phyloP scores from a whole-genome alignment of 129 eudicot genomes.

The Calendula officinalis region DNA sequence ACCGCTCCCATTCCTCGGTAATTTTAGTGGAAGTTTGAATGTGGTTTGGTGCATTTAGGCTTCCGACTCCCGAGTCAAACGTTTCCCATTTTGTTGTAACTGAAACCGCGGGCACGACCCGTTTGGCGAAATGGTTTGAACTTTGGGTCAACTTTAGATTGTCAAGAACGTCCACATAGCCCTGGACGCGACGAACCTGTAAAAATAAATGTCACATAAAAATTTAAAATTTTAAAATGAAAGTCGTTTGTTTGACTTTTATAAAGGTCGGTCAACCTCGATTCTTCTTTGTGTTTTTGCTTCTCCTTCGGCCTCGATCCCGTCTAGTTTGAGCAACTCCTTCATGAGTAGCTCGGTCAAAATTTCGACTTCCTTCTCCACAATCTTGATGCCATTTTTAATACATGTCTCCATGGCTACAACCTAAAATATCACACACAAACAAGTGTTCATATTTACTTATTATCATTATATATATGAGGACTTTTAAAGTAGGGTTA shows the following conservation, averaged over 20 bases:
- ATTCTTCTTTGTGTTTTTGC: conserved; percentile 45
- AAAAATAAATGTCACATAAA: not conserved
- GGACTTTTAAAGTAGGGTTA: not conserved
- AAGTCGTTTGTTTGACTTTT: conserved; percentile 14
- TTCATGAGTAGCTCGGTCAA: conserved; percentile 60
- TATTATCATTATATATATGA: not conserved
- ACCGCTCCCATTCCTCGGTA: conserved; percentile 51
- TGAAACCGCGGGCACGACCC: conserved; percentile 25
- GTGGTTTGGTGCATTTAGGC: conserved; percentile 36
- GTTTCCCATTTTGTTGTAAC: conserved; percentile 50
- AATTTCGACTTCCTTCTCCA: conserved; percentile 42
- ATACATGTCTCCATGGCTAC: conserved; percentile 34
- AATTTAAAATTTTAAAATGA: not conserved
- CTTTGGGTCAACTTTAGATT: conserved; percentile 36
- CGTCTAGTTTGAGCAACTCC: conserved; percentile 54
- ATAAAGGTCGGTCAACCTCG: conserved; percentile 42
- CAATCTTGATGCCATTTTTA: conserved; percentile 36
- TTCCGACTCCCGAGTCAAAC: conserved; percentile 48
- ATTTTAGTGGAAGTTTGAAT: conserved; percentile 36
- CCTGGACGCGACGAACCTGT: conserved; percentile 59
- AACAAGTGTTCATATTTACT: not conserved
- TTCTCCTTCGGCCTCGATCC: conserved; percentile 62
- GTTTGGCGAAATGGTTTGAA: conserved; percentile 6
- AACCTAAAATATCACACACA: conserved; percentile 37
- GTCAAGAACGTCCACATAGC: conserved; percentile 52